A percentile compares a stretch with the other conserved stretches of the same genome.
Evolutionary conservation across 2,329 filamentous ascomycete genomes (phyloP).

Genomic region (Ilyonectria destructans): DNA sequence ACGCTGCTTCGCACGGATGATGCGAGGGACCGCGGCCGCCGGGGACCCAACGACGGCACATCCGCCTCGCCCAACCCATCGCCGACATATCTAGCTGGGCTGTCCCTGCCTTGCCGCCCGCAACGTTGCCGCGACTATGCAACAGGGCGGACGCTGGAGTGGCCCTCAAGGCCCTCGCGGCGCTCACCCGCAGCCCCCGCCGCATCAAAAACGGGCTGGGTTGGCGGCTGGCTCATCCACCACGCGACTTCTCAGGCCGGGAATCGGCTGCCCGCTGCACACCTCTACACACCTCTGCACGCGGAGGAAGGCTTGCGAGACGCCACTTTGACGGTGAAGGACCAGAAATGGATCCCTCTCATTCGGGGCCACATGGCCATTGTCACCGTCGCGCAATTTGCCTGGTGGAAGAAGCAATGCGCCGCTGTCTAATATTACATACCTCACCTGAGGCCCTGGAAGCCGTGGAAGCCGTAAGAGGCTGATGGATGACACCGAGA

Average conservation of each 20-base stretch:
- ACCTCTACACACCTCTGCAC: neutral
- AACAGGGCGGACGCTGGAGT: conserved; percentile 20
- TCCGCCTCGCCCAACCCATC: conserved; percentile 16
- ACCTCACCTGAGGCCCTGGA: neutral
- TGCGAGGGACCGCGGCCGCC: conserved; percentile 18
- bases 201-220: conserved; percentile 2
- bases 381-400: conserved; percentile 30
- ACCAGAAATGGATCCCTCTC: conserved; percentile 7
- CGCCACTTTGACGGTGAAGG: conserved; percentile 40
- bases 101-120: conserved; percentile 26
- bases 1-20: conserved; percentile 15
- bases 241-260: conserved; percentile 16
- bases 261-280: conserved; percentile 14
- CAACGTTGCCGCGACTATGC: conserved; percentile 27
- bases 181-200: conserved; percentile 14
- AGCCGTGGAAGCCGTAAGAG: neutral
- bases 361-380: conserved; percentile 22
- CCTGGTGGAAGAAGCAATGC: conserved; percentile 27
- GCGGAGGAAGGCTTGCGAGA: conserved; percentile 28
- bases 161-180: conserved; percentile 33
- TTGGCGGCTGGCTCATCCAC: conserved; percentile 1
- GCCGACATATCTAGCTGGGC: conserved; percentile 12
- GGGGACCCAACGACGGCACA: conserved; percentile 13
- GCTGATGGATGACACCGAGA: conserved; percentile 3
- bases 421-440: conserved; percentile 19